Evolutionary conservation across 2,329 filamentous ascomycete genomes (phyloP).

Genomic region (Phyllosticta citriasiana): DNA sequence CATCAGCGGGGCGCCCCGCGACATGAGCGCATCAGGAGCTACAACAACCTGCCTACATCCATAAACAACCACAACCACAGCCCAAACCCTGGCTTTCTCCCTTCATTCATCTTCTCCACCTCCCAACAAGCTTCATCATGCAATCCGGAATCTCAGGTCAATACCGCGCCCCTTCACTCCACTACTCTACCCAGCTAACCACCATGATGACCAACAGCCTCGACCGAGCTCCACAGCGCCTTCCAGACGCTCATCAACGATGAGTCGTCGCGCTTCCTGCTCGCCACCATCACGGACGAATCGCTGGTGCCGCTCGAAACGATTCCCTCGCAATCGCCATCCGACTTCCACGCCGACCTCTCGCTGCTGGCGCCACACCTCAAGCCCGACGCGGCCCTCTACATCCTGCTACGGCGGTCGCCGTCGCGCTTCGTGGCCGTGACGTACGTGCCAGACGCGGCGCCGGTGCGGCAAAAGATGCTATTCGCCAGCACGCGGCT

Average conservation of each 20-base stretch:
- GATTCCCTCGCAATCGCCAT: conserved; percentile 37
- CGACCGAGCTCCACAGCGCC: conserved; percentile 62
- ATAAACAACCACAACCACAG: conserved; percentile 3
- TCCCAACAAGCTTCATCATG: conserved; percentile 41
- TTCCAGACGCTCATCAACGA: conserved; percentile 61
- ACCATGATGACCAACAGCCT: conserved; percentile 43
- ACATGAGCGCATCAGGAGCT: conserved; percentile 5
- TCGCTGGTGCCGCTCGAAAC: conserved; percentile 51
- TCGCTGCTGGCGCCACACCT: conserved; percentile 52
- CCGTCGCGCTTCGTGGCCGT: conserved; percentile 46
- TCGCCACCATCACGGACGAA: conserved; percentile 62
- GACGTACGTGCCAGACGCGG: conserved; percentile 69
- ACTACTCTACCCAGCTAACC: conserved; percentile 13
- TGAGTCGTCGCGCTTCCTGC: conserved; percentile 54
- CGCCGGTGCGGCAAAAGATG: conserved; percentile 78
- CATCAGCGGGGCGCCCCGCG: not conserved
- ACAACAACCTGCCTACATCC: not conserved
- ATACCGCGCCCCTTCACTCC: not conserved
- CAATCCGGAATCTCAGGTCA: conserved; percentile 70
- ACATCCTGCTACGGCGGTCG: conserved; percentile 62
- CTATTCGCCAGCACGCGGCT: conserved; percentile 70
- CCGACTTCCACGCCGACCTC: conserved; percentile 56
- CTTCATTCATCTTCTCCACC: not conserved
- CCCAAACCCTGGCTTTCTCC: not conserved
- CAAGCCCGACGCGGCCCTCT: conserved; percentile 57